Evolutionary conservation across 345 rosid genomes (phyloP), one percentile per base, ranked within the genome.

Genomic region (Brassica carinata): DNA sequence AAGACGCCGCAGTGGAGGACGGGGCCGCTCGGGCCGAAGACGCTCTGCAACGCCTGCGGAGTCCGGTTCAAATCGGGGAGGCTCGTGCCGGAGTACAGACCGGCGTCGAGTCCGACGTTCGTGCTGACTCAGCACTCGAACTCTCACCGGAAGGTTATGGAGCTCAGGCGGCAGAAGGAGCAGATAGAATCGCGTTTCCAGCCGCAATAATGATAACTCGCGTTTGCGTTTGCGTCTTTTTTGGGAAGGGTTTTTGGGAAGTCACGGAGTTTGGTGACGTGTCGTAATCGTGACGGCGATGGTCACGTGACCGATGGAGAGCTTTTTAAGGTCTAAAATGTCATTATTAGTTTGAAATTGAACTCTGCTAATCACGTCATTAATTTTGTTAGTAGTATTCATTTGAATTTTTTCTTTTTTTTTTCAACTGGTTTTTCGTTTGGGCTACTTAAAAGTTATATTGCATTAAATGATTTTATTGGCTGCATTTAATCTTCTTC

Each of bases 1-100:
- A 91, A 87, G 83, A 91, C 97, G 59, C 97, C 97, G 7, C 97
- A 91, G 81, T 91, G 97, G 97, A 81, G 97, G 36, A 87, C 97
- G 9, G 97, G 97, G 8, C 97, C 97, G 0, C 73, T 87, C 13
- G 97, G 97, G 0, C 96, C 96, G 5, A 91, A 91, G 81, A n/a
- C n/a, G n/a, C n/a, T n/a, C n/a, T n/a, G n/a, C n/a, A n/a, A n/a
- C n/a, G n/a, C n/a, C n/a, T n/a, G 87, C 18, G 97, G 97, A 1
- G 94, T 91, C 2, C 88, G 94, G 51, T 91, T 77, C 78, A 91
- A 91, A 77, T 91, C 94, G 33, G 97, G 97, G 3, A 74, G 94
- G 63, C 89, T 91, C 2, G 97, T 91, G 2, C 97, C 97, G n/a
- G 97, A 91, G 38, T 91, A 91, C 43, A 80, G 94, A 73, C 96